These are phyloP conservation scores for Tylopilus felleus DNA, from an alignment of 768 basidiomycete species.

Conservation along the genomic window DNA sequence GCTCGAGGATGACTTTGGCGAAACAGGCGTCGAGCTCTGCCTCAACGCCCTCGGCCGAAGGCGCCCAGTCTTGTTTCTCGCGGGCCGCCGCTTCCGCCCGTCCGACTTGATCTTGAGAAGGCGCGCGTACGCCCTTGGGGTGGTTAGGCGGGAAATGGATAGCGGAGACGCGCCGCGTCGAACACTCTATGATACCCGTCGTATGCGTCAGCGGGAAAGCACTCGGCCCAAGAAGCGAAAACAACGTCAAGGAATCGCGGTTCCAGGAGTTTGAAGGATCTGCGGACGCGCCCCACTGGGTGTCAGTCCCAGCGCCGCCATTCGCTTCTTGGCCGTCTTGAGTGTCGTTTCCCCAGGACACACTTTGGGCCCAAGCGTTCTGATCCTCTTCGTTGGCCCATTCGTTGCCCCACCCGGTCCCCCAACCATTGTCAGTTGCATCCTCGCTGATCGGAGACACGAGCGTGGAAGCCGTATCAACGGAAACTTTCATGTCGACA, in stretches of 20 bases:
- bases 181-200: constrained; percentile 63
- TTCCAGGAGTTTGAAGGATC: constrained; percentile 21
- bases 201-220: constrained; percentile 58
- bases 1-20: constrained; percentile 49
- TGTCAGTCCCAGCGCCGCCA: background rate
- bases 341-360: constrained; percentile 1
- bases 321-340: constrained; percentile 9
- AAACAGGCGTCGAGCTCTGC: constrained; percentile 44
- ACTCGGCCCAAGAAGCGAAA: constrained; percentile 52
- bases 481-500: constrained; percentile 18
- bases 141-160: constrained; percentile 39
- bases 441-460: background rate
- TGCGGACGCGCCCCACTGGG: constrained; percentile 13
- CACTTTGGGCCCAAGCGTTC: constrained; percentile 11
- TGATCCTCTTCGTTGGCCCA: constrained; percentile 14
- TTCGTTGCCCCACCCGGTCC: constrained; percentile 2
- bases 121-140: constrained; percentile 1
- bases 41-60: constrained; percentile 38
- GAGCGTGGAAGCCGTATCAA: background rate
- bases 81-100: constrained; percentile 5
- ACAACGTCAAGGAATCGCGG: constrained; percentile 27
- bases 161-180: constrained; percentile 54
- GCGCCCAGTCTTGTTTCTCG: constrained; percentile 8
- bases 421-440: background rate
- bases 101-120: background rate